Evolutionary conservation across 192 early-diverging fungal species (phyloP), one percentile per base, ranked within the genome.

Genomic region (Chytriomyces confervae): DNA sequence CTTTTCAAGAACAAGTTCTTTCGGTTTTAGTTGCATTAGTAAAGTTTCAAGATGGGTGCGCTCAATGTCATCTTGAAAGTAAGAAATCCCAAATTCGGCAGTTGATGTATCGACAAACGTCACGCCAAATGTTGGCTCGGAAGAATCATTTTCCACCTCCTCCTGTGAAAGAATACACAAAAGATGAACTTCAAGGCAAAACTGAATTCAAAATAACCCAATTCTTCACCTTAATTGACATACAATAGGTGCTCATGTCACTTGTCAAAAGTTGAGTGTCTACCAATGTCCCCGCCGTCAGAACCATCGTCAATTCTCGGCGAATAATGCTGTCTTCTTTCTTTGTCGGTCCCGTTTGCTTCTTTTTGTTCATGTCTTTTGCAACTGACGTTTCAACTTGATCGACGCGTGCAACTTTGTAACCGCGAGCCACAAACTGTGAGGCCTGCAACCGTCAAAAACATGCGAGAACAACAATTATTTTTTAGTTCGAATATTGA

Each of bases 21-120:
- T 90, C 8, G 98, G 98, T 76, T 92, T 94, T 11, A 96, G 79
- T 84, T 99, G 98, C 77, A 94, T 90, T 16, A 98, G 85, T 62
- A 99, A 81, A 0, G 98, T 99, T 75, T 98, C 95, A n/a, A 99
- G 88, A 45, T 87, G 87, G 8, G 96, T 96, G 45, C 96, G 87
- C 77, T 96, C 90, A 20, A 88, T 81, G 78, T 98, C 98, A 80
- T 99, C 98, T 24, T 89, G 79, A 61, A 93, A 94, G 7, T 85
- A 85, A 60, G 91, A 89, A 60, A 98, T 48, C 64, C 90, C 90
- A 81, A 99, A 97, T 79, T 95, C 92, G 10, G 95, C 95, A 0
- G 96, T 99, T 0, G 97, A 86, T 0, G 97, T 97, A 76, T 99
- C 98, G 6, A 97, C 98, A 87, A 99, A 97, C 13, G 89, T 91